These are phyloP conservation scores for Boletus rubropictus DNA, from an alignment of 768 basidiomycete species.

Conservation along the genomic window DNA sequence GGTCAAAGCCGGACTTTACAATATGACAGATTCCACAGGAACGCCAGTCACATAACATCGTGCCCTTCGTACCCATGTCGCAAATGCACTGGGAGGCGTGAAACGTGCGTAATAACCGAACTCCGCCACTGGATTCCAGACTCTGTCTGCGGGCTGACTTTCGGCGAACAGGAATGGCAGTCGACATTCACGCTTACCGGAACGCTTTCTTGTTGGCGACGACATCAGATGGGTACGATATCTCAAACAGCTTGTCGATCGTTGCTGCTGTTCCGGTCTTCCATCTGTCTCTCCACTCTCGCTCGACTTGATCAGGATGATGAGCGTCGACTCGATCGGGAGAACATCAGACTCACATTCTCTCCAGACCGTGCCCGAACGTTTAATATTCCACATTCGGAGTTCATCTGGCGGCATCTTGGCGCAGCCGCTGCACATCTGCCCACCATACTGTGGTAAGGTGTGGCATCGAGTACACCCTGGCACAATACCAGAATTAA, in stretches of 20 bases:
- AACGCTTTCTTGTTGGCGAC: constrained; percentile 41
- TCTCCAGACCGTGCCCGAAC: constrained; percentile 44
- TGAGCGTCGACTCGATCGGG: constrained; percentile 16
- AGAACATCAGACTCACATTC: constrained; percentile 38
- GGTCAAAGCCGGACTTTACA: constrained; percentile 50
- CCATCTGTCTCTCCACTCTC: constrained; percentile 45
- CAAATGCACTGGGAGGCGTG: constrained; percentile 65
- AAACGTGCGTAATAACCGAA: constrained; percentile 52
- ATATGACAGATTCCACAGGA: constrained; percentile 64
- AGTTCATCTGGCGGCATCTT: constrained; percentile 37
- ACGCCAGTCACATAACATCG: constrained; percentile 47
- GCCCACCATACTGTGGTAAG: constrained; percentile 42
- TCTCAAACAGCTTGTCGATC: constrained; percentile 54
- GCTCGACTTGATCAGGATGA: constrained; percentile 41
- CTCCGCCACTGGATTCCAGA: constrained; percentile 31
- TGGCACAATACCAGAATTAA: constrained; percentile 42
- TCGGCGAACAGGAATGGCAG: constrained; percentile 3
- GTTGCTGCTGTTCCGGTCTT: constrained; percentile 30
- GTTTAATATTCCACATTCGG: constrained; percentile 44
- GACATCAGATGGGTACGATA: constrained; percentile 31
- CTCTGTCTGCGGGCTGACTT: constrained; percentile 18
- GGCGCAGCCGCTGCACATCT: constrained; percentile 48
- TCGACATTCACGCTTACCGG: constrained; percentile 32
- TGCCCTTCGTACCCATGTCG: constrained; percentile 54
- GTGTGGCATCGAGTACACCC: constrained; percentile 46